A percentile compares a stretch with the other conserved stretches of the same genome.
phyloP scores from a whole-genome alignment of 2,329 filamentous ascomycete species.

The Drechslera avenae region DNA sequence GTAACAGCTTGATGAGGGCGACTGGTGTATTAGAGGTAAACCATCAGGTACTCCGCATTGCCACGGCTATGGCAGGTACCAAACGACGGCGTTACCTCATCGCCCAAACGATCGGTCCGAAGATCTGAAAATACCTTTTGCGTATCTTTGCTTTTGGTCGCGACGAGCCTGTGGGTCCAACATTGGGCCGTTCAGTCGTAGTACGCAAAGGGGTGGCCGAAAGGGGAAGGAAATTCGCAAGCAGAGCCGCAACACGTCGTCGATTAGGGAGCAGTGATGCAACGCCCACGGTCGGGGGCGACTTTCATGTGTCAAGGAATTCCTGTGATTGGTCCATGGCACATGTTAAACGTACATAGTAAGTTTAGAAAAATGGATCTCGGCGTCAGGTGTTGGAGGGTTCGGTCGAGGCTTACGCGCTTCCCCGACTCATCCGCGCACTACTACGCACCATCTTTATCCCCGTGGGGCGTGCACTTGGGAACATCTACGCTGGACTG shows the following conservation, averaged over 20 bases:
- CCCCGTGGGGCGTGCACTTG: conserved; percentile 12
- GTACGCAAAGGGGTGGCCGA: conserved; percentile 4
- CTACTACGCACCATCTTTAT: neutral
- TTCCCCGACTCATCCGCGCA: conserved; percentile 10
- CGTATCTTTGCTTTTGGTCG: neutral
- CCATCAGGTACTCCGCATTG: neutral
- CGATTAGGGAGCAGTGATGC: conserved; percentile 4
- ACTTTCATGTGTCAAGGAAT: conserved; percentile 10
- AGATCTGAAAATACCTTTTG: conserved; percentile 6
- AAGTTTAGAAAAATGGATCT: conserved; percentile 4
- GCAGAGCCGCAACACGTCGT: conserved; percentile 7
- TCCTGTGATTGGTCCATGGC: conserved; percentile 2
- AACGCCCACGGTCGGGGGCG: conserved; percentile 5
- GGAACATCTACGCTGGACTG: conserved; percentile 13
- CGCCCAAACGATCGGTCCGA: conserved; percentile 1
- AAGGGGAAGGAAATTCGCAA: conserved; percentile 11
- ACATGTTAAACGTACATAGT: neutral
- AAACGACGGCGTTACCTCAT: conserved; percentile 1
- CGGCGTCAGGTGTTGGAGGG: conserved; percentile 1
- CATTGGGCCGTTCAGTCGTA: conserved; percentile 1
- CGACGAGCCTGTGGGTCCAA: conserved; percentile 11
- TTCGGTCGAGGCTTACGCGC: neutral
- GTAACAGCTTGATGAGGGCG: neutral
- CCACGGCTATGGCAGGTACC: conserved; percentile 1
- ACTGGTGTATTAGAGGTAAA: neutral